Base-by-base conservation (phyloP, 306 rosid genomes). In the Cotoneaster glaucophyllus region DNA sequence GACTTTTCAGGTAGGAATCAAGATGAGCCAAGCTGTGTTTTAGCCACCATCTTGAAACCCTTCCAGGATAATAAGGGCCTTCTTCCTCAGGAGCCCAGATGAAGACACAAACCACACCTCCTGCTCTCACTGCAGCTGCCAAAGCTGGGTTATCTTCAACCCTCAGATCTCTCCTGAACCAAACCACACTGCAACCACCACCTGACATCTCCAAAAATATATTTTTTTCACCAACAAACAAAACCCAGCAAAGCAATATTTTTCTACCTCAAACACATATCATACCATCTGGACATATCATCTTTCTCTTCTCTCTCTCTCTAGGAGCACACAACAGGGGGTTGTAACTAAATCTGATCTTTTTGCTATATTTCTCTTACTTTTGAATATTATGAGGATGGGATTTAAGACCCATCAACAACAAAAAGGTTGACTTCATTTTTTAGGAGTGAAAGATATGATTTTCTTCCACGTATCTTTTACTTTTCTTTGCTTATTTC, bases 141-240 rank as follows among this genome's bases (percentile, higher is more conserved):
- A 96, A 81, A 37, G 99, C 99, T 32, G 99, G 96, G 70, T 96
- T 96, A 84, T 96, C 99, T 70, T 92, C 99, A 3, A 96, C 77
- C 78, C 99, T 92, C 86, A 96, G 97, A 90, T 96, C 99, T 80
- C 99, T 90, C 78, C 99, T 96, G 88, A 96, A 92, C 99, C 99
- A 96, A 37, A 96, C 98, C 83, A 96, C 91, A 80, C 96, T 96
- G 81, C 99, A 90, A 28, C 99, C 97, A 43, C 97, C 96, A 68
- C 93, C 84, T 82, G 98, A 85, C 97, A 92, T 92, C 84, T 81
- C 87, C 79, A 52, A 63, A 64, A 44, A 18, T 56, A 43, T 34
- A 50, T 15, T 50, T 15, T 15, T 44, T 61, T 78, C 63, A 73
- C 50, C 80, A 29, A 61, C 79, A 68, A 73, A 43, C 83, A 17